Base-by-base conservation (phyloP, 345 rosid genomes). In the Triadica sebifera region DNA sequence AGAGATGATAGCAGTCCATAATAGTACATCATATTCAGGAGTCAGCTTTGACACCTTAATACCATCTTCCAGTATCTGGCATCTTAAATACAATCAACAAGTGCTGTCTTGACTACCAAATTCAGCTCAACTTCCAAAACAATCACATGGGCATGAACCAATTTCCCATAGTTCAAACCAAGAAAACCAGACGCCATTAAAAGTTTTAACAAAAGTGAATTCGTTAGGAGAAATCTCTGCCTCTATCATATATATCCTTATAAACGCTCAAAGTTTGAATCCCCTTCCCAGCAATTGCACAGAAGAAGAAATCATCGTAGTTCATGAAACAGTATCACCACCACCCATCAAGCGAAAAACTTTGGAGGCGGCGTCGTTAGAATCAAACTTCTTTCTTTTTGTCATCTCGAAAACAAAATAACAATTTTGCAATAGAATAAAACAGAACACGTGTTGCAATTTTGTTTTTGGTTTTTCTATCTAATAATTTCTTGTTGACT, bases 271-370 rank as follows among this genome's bases (percentile, higher is more conserved):
- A 77, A 60, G 91, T 93, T 65, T 70, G 81, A 39, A 61, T 67
- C 88, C 90, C 83, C 74, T 86, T 78, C 38, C 79, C 75, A 57
- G 78, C 87, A n/a, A n/a, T 78, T 78, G 84, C 63, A 84, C 81
- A 29, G 77, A 74, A 17, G 88, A 86, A 75, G 92, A 82, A 58
- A 92, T 87, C 89, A 90, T 81, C 53, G 80, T 73, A 5, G 95
- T 89, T 95, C 93, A 89, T n/a, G 87, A 80, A 79, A 90, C 80
- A 6, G 80, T 77, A 77, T 92, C 95, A 4, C 75, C 60, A 73
- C 78, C 82, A 17, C 76, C 84, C 74, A 83, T 74, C 25, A 65
- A 72, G 51, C 67, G 38, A 79, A 90, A 90, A 38, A 87, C 39
- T 64, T 78, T 80, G 70, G 56, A 70, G 39, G 87, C 86, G 53